These are phyloP conservation scores for Punica granatum DNA, from an alignment of 345 rosid species.

Conservation along the genomic window DNA sequence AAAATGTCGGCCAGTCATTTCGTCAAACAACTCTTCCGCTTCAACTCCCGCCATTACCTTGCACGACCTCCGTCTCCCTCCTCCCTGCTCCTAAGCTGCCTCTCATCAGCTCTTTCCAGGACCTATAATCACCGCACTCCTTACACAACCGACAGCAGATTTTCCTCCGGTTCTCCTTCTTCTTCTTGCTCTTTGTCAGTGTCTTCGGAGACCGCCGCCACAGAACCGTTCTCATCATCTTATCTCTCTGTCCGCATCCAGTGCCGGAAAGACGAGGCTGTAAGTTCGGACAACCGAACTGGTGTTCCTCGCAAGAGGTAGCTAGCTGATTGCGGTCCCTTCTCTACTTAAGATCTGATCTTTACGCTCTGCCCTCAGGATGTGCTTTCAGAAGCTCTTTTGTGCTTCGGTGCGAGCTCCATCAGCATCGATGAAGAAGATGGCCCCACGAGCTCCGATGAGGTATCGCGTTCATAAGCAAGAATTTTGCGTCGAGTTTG, in stretches of 20 bases:
- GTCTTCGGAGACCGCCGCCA: not conserved
- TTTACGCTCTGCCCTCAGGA: slow-evolving; percentile 28
- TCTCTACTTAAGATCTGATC: not conserved
- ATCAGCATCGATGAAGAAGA: slow-evolving; percentile 44
- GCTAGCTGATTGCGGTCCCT: not conserved
- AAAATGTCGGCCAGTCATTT: slow-evolving; percentile 46
- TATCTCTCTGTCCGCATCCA: slow-evolving; percentile 67
- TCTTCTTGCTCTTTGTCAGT: not conserved
- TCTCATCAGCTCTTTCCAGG: slow-evolving; percentile 7
- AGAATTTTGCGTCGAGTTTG: not conserved
- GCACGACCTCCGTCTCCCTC: slow-evolving; percentile 12
- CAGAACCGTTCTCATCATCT: slow-evolving; percentile 19
- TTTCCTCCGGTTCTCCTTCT: slow-evolving; percentile 1
- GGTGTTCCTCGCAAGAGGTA: not conserved
- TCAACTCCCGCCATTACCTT: slow-evolving; percentile 29
- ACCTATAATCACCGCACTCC: slow-evolving; percentile 3
- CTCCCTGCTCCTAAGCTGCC: slow-evolving; percentile 4
- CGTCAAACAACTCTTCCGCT: slow-evolving; percentile 52
- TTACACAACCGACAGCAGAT: slow-evolving; percentile 12
- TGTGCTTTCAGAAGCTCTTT: slow-evolving; percentile 68
- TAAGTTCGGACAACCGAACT: not conserved
- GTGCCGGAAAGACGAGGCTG: slow-evolving; percentile 33
- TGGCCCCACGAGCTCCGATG: slow-evolving; percentile 31
- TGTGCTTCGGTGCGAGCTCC: slow-evolving; percentile 81
- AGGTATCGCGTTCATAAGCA: slow-evolving; percentile 25